Percentiles rank a stretch among this genome's conserved stretches.
Conservation (phyloP, 2,329 filamentous ascomycete species). For the Aspergillus luchuensis region DNA sequence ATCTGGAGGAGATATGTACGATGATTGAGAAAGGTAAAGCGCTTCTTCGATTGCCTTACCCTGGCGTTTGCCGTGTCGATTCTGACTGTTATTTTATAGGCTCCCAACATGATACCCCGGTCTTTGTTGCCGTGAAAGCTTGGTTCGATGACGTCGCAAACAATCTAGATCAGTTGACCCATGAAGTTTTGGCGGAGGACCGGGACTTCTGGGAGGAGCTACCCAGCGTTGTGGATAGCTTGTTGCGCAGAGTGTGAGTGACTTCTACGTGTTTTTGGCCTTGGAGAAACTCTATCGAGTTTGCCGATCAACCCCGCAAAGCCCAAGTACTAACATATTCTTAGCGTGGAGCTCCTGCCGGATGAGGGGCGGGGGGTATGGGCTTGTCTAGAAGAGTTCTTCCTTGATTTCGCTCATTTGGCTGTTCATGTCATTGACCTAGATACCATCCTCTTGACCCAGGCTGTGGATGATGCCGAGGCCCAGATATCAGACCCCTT, state of each 20-base stretch:
- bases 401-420: slow-evolving; percentile 43
- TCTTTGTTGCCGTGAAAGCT: slow-evolving; percentile 41
- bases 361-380: slow-evolving; percentile 34
- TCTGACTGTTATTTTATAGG: slow-evolving; percentile 26
- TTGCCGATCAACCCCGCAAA: not conserved
- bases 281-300: too few species aligned
- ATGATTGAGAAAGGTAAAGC: slow-evolving; percentile 43
- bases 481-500: slow-evolving; percentile 31
- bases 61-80: not conserved
- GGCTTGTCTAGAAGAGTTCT: slow-evolving; percentile 44
- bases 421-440: slow-evolving; percentile 44
- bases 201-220: slow-evolving; percentile 50
- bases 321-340: slow-evolving; percentile 7
- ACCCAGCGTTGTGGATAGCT: slow-evolving; percentile 41
- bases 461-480: slow-evolving; percentile 32
- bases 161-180: slow-evolving; percentile 37
- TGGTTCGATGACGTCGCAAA: slow-evolving; percentile 47
- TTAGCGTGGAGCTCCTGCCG: slow-evolving; percentile 35
- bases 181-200: slow-evolving; percentile 41
- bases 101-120: slow-evolving; percentile 30
- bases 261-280: not conserved
- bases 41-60: slow-evolving; percentile 1
- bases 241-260: slow-evolving; percentile 45
- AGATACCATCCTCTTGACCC: slow-evolving; percentile 40
- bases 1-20: slow-evolving; percentile 34